phyloP scores from a whole-genome alignment of 768 basidiomycete species.

The Russula dissimulans region DNA sequence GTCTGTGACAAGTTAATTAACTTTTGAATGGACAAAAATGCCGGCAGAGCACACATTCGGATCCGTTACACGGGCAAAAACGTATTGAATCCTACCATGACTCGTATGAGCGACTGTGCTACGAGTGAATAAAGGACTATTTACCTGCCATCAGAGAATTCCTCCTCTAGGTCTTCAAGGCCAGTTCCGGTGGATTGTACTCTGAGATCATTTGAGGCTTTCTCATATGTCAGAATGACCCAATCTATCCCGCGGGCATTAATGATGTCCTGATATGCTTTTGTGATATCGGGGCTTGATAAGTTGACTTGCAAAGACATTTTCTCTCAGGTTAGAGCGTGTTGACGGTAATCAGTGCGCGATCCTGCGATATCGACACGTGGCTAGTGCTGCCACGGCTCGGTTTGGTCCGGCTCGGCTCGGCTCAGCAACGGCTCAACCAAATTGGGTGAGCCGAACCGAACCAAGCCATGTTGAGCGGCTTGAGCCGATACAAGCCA shows the following conservation, averaged over 20 bases:
- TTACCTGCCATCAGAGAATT: constrained; percentile 91
- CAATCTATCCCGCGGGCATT: constrained; percentile 62
- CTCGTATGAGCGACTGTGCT: background rate
- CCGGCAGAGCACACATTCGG: constrained; percentile 50
- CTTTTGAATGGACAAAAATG: background rate
- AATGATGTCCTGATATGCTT: constrained; percentile 70
- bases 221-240: constrained; percentile 74
- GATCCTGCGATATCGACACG: too few relatives aligned
- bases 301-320: constrained; percentile 82
- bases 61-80: constrained; percentile 78
- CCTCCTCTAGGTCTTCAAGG: constrained; percentile 84
- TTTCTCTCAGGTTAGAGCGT: too few relatives aligned
- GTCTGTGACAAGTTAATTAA: constrained; percentile 37
- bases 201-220: constrained; percentile 76
- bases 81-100: constrained; percentile 76
- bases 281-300: constrained; percentile 58
- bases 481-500: too few relatives aligned
- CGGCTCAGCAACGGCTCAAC: too few relatives aligned
- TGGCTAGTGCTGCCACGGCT: too few relatives aligned
- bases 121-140: constrained; percentile 1
- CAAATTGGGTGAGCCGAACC: too few relatives aligned
- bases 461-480: too few relatives aligned
- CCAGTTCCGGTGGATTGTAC: constrained; percentile 80
- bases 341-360: too few relatives aligned
- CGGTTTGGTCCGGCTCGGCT: too few relatives aligned